Base-by-base conservation (phyloP, 345 rosid species). In the Murraya paniculata region DNA sequence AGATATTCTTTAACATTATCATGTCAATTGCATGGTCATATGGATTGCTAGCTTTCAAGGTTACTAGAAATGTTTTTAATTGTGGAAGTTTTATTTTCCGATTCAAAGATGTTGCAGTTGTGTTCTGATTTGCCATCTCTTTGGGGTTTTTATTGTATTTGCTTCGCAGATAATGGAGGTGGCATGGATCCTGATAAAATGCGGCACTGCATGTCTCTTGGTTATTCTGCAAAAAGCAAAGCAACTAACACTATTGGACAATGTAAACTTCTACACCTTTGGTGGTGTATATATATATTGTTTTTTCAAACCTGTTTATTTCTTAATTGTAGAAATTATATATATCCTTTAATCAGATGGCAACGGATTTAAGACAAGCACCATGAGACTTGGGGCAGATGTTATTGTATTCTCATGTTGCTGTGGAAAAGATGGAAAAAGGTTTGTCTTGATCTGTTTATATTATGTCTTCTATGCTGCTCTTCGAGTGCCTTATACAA, bases 351-450 rank as follows among this genome's bases (percentile, higher is more conserved):
- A 48, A 48, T 27, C 87, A 94, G 98, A 94, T 93, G 97, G 98
- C 18, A 94, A 94, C 84, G 98, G 98, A 56, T 94, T 94, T 80
- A 94, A 94, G 91, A 95, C 99, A 16, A 95, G 99, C 84, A 95
- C 98, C 56, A 94, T 95, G 99, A 92, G 99, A 81, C 96, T 95
- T 69, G 99, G 99, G 27, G 98, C 99, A 68, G 99, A 95, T 93
- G 99, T 93, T 64, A 90, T 95, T 62, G 99, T 95, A n/a, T 95
- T 95, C 86, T 89, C 99, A 4, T 91, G 96, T 64, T 91, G 87
- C 80, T 61, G 57, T 64, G 96, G 93, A 62, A 87, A 87, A 84
- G 81, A 87, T 87, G 92, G 92, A 78, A 91, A 82, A 78, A 81
- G 90, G 99, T 93, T 79, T 71, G 83, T 68, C 18, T 30, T 64